Base-by-base conservation (phyloP, 2,329 filamentous ascomycete species). In the Rosellinia necatrix region DNA sequence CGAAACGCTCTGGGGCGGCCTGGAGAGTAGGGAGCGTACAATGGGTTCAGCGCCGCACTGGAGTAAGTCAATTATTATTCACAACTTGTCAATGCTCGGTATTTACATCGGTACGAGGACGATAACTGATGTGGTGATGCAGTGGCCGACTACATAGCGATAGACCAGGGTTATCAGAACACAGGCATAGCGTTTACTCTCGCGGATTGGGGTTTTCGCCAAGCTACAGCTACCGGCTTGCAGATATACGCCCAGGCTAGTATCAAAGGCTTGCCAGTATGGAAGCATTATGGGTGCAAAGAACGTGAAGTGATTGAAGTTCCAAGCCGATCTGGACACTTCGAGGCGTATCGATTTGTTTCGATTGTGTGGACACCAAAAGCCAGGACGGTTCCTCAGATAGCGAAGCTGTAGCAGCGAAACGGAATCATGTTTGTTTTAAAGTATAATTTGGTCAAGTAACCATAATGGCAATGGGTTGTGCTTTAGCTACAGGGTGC, bases 21-120 rank as follows among this genome's bases (percentile, higher is more conserved):
- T 61, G 56, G 49, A 24, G 13, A 59, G 35, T 27, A 35, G 59
- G 22, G 30, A 19, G 1, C 30, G 32, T 2, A n/a, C 59, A 10
- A 61, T 61, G 59, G 59, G 51, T 7, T 19, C 42, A 24, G 46
- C 25, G 13, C 49, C 52, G 3, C 59, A 61, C 43, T 61, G 56
- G 59, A 56, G 52, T 61, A 3, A 61, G 59, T 56, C 19, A n/a
- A 6, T 27, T 17, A 22, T 1, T 35, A 15, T 47, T n/a, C 9
- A 17, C 8, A 8, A 17, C 6, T 9, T 8, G 8, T 2, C 17
- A 10, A 25, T 19, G 25, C 9, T 10, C 15, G n/a, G n/a, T 21
- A 30, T 12, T 15, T 6, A n/a, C 7, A 5, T n/a, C 1, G 3
- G 7, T 5, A 8, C 8, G 19, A 32, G 17, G 15, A 24, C 8